Base-by-base conservation (phyloP, 2,329 filamentous ascomycete species). In the Alternaria panax region DNA sequence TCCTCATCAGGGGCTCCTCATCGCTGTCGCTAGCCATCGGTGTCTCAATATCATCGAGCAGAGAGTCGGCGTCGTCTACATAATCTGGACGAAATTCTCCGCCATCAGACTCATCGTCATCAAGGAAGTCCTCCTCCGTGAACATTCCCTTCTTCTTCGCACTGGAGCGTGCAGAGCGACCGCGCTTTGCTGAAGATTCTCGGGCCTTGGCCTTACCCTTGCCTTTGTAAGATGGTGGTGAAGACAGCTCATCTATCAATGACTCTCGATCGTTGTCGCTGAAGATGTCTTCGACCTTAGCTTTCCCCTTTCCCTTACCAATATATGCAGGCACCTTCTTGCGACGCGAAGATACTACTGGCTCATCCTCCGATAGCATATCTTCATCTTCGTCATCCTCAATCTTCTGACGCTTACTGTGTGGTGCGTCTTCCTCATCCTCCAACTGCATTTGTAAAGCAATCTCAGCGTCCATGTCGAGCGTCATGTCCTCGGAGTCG, bases 381-480 rank as follows among this genome's bases (percentile, higher is more conserved):
- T 78, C 75, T n/a, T 78, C 75, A 3, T 74, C 69, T 22, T 79
- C 59, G 41, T 57, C 43, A 24, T 64, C 48, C 30, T 57, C 59
- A 27, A 65, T 54, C 65, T 78, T 79, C 41, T 63, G 75, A 62
- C 79, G 79, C 68, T 82, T 81, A 6, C 59, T 60, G 11, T 62
- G 70, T 9, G 72, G 65, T 11, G 75, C 74, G 54, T 85, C 85
- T 64, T 71, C 65, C 47, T 87, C 85, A 62, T 77, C 75, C 64
- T 87, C 81, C 28, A 84, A 79, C 67, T 90, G 88, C 51, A 90
- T 78, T 41, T 78, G 78, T 43, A 81, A 77, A 32, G 88, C 88
- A 38, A 90, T 73, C 45, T 83, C 80, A 12, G 83, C 85, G 72
- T 86, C 84, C 22, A 78, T 74, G 68, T 78, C 77, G 40, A 78